Conservation (phyloP, 768 basidiomycete genomes). For the Chlorophyllum brunneum region DNA sequence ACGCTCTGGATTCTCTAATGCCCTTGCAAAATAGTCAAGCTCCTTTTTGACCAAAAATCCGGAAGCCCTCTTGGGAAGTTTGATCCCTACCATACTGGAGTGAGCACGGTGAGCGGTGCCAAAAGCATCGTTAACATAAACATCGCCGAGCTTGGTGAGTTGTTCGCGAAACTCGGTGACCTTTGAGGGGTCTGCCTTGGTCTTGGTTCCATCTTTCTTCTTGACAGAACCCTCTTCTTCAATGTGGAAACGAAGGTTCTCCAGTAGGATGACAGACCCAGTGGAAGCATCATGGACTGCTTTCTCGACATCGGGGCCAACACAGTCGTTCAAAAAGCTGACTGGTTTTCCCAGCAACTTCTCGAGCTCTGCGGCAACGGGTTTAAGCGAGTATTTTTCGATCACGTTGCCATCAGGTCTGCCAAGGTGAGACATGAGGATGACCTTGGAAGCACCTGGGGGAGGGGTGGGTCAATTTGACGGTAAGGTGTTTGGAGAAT, state of each 20-base stretch:
- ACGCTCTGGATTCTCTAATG: conserved; percentile 87
- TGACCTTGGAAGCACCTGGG: conserved; percentile 73
- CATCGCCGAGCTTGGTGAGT: conserved; percentile 89
- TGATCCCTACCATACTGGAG: conserved; percentile 97
- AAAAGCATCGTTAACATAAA: conserved; percentile 98
- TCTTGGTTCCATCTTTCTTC: conserved; percentile 92
- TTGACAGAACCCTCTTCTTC: conserved; percentile 96
- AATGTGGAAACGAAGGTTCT: conserved; percentile 98
- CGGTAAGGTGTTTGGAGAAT: background rate
- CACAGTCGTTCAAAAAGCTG: conserved; percentile 79
- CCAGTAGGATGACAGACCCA: conserved; percentile 84
- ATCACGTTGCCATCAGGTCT: conserved; percentile 92
- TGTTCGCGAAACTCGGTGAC: conserved; percentile 83
- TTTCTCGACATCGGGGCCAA: conserved; percentile 81
- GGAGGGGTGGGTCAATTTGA: background rate
- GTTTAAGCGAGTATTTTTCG: conserved; percentile 86
- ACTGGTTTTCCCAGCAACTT: conserved; percentile 69
- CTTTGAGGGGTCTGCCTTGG: conserved; percentile 81
- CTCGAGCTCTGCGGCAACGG: conserved; percentile 78
- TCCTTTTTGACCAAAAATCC: conserved; percentile 99
- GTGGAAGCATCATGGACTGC: conserved; percentile 60
- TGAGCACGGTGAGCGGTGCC: conserved; percentile 98
- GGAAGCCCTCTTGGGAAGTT: conserved; percentile 87
- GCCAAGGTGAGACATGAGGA: conserved; percentile 97
- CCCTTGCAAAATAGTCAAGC: conserved; percentile 98